Evolutionary conservation across 495 filamentous ascomycete genomes (phyloP).

Genomic region (Neurospora sp.): DNA sequence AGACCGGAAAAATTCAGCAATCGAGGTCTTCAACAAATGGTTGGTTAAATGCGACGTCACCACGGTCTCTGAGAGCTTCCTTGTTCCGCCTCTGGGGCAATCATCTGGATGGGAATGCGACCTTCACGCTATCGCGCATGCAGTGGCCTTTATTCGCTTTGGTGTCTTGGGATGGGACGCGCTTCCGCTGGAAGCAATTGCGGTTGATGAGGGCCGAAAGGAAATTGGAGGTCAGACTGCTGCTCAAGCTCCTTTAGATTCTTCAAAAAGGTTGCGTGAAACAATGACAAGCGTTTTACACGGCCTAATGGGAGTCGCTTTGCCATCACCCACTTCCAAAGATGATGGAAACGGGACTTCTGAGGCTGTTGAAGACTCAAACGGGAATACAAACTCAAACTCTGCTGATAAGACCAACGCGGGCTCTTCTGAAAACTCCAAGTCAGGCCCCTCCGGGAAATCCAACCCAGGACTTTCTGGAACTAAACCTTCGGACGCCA

Average conservation of each 20-base stretch:
- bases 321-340: background rate
- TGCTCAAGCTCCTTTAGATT: background rate
- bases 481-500: background rate
- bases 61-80: background rate
- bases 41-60: background rate
- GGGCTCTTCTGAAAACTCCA: background rate
- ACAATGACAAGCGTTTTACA: background rate
- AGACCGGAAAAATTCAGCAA: background rate
- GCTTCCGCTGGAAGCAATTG: background rate
- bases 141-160: slow-evolving; percentile 8
- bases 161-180: slow-evolving; percentile 1
- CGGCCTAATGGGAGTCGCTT: background rate
- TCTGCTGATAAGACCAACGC: background rate
- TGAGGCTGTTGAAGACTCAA: background rate
- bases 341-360: background rate
- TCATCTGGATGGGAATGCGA: slow-evolving; percentile 6
- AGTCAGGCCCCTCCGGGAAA: background rate
- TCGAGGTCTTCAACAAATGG: background rate
- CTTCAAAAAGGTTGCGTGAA: background rate
- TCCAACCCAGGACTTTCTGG: background rate
- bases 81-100: background rate
- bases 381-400: background rate
- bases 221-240: background rate
- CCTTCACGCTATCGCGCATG: slow-evolving; percentile 8
- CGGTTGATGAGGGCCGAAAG: background rate